Evolutionary conservation across 768 basidiomycete species (phyloP), one percentile per base, ranked within the genome.

Genomic region (Rhodosporidiobolus sp.): DNA sequence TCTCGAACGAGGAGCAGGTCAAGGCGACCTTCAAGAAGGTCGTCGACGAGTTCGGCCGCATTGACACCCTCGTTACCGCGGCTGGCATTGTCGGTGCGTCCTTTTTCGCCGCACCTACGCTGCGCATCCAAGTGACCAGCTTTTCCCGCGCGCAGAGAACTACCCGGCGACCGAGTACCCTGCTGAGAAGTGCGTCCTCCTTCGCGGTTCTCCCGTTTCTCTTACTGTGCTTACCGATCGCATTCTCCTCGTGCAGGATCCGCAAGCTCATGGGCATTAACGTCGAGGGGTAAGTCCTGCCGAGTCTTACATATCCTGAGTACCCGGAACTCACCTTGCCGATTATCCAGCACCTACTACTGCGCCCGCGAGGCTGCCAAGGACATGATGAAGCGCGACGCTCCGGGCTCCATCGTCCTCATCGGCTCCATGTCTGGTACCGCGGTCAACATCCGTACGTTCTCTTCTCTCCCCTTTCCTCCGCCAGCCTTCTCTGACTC

Each of bases 321-420:
- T n/a, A n/a, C n/a, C n/a, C n/a, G n/a, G n/a, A n/a, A 1, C 20
- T 46, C 43, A 45, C 49, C 17, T 35, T 32, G 34, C 65, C 50
- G 26, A 4, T 24, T 28, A 26, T 10, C 0, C 63, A 78, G 81
- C 30, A 87, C 88, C 22, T 94, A 91, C 83, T 95, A 89, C 83
- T 95, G 93, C n/a, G 95, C 95, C 17, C 88, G 95, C 35, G 94
- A 97, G 81, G 94, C 91, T 4, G 94, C 94, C 57, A 88, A 89
- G 75, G 84, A 87, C 82, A 97, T 97, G 95, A 90, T 94, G 93
- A 0, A 89, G 88, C 67, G 73, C 69, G 35, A 74, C 50, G 71
- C 68, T 26, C 58, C 60, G 28, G 72, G 74, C 22, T 77, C 78
- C 14, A 90, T 97, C 78, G 86, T 92, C 67, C 85, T 98, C 65